Evolutionary conservation across 2,329 filamentous ascomycete genomes (phyloP).

Genomic region (Hymenoscyphus fructigenus): DNA sequence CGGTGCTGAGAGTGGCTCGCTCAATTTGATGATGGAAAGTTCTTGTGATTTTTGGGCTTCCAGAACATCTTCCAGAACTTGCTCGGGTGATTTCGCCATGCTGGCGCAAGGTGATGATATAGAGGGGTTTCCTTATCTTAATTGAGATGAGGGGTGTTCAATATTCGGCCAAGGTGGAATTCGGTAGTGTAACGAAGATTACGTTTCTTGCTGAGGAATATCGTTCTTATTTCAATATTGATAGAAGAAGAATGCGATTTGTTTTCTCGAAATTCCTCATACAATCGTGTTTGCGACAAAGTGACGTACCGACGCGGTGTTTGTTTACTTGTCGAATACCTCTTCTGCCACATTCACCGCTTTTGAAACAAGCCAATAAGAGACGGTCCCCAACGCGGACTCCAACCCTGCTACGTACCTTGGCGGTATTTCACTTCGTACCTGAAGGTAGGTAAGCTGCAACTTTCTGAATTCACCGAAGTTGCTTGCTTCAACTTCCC

Average conservation of each 20-base stretch:
- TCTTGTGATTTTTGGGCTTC: conserved; percentile 58
- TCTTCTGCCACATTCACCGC: conserved; percentile 15
- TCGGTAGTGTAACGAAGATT: not conserved
- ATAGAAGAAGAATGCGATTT: not conserved
- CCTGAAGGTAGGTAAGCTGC: not conserved
- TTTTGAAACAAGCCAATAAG: not conserved
- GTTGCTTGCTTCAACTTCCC: not conserved
- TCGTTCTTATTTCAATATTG: not conserved
- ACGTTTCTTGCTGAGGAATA: not conserved
- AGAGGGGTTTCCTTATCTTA: not conserved
- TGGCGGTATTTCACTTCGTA: not conserved
- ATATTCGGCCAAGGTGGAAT: not conserved
- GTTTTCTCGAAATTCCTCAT: not conserved
- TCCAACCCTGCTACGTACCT: not conserved
- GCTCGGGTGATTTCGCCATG: conserved; percentile 30
- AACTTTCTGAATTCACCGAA: not conserved
- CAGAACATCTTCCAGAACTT: conserved; percentile 50
- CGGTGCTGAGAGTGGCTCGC: conserved; percentile 67
- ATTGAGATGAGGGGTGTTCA: not conserved
- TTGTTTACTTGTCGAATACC: conserved; percentile 25
- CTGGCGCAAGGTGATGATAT: conserved; percentile 1
- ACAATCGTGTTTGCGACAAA: not conserved
- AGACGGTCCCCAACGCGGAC: not conserved
- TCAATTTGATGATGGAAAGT: conserved; percentile 74
- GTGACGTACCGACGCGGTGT: not conserved